Percentiles rank a stretch among this genome's conserved stretches.
phyloP scores from a whole-genome alignment of 1,139 yeast species.

The Yamadazyma buinensis region DNA sequence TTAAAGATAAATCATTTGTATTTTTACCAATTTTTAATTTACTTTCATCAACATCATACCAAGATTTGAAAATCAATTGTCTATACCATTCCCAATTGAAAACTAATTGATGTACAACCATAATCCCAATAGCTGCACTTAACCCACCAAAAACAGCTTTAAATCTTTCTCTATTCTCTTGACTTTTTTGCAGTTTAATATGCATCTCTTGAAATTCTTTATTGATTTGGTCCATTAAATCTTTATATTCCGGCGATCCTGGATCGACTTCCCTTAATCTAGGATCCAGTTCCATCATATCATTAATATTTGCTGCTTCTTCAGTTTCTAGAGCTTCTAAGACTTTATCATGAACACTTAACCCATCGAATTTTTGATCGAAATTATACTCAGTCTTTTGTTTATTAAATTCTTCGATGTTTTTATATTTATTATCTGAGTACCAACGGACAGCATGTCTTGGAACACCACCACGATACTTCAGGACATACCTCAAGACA shows the following conservation, averaged over 20 bases:
- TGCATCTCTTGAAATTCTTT: conserved; percentile 23
- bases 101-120: conserved; percentile 37
- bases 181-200: conserved; percentile 18
- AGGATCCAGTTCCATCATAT: conserved; percentile 31
- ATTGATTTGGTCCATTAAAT: conserved; percentile 27
- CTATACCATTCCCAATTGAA: conserved; percentile 41
- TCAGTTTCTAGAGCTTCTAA: conserved; percentile 14
- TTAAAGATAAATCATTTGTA: conserved; percentile 21
- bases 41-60: conserved; percentile 27
- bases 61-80: conserved; percentile 17
- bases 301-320: conserved; percentile 18
- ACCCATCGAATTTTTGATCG: conserved; percentile 28
- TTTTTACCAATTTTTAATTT: conserved; percentile 19
- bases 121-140: conserved; percentile 27
- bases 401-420: conserved; percentile 39
- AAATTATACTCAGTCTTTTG: conserved; percentile 32
- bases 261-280: conserved; percentile 25
- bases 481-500: no score
- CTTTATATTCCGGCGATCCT: conserved; percentile 39
- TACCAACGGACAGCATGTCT: no score
- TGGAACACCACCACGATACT: no score
- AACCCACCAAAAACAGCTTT: conserved; percentile 34
- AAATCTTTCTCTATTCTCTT: conserved; percentile 31
- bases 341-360: conserved; percentile 14
- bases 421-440: conserved; percentile 13